These are phyloP conservation scores for Pulveroboletus frians DNA, from an alignment of 768 basidiomycete genomes.

Conservation along the genomic window DNA sequence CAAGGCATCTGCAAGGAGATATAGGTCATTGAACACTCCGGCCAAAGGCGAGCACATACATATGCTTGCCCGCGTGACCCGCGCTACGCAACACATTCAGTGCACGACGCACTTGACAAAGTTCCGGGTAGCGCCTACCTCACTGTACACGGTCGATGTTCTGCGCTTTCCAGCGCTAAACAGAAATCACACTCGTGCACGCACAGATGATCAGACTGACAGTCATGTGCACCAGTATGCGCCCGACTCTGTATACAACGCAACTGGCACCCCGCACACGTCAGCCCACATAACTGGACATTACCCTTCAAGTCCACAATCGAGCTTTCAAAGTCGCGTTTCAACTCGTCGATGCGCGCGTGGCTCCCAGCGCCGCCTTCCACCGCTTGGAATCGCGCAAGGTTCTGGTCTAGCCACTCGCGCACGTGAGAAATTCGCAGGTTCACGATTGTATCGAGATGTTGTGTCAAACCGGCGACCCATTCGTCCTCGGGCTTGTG, in stretches of 20 bases:
- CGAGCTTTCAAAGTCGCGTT: slow-evolving; percentile 38
- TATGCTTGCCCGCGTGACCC: slow-evolving; percentile 51
- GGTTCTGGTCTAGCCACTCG: slow-evolving; percentile 48
- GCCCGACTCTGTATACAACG: slow-evolving; percentile 41
- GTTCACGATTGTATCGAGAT: slow-evolving; percentile 39
- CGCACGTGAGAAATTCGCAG: slow-evolving; percentile 43
- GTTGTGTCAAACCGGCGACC: slow-evolving; percentile 33
- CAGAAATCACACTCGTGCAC: slow-evolving; percentile 39
- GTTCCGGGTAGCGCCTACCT: slow-evolving; percentile 34
- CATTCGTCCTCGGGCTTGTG: slow-evolving; percentile 30
- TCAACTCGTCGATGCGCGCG: slow-evolving; percentile 42
- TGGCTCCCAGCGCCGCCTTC: slow-evolving; percentile 17
- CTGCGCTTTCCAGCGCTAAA: slow-evolving; percentile 3
- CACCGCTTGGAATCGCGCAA: slow-evolving; percentile 39
- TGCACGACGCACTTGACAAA: not conserved
- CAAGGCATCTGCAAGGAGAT: slow-evolving; percentile 40
- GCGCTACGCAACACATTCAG: slow-evolving; percentile 35
- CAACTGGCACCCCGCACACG: slow-evolving; percentile 46
- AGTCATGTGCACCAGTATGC: slow-evolving; percentile 47
- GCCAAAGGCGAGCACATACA: slow-evolving; percentile 32
- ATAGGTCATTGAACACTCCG: not conserved
- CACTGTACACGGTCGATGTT: slow-evolving; percentile 38
- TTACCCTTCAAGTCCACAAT: slow-evolving; percentile 42
- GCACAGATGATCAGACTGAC: slow-evolving; percentile 47
- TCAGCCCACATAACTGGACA: slow-evolving; percentile 45